Evolutionary conservation across 1,284 basidiomycete genomes (phyloP).

Genomic region (Takashimella tepidaria): DNA sequence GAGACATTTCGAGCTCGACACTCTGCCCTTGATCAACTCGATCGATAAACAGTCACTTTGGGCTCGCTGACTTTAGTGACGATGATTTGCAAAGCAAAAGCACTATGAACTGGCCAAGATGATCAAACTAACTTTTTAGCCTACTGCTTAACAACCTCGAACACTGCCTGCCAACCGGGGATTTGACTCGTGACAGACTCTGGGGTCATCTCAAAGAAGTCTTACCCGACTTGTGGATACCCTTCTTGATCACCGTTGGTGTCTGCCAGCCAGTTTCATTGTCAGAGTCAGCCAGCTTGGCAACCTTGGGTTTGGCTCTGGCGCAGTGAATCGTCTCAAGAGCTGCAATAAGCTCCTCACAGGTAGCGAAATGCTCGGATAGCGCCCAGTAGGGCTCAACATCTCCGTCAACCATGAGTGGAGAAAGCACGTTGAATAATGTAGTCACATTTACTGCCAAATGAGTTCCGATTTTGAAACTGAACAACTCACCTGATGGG

Average conservation of each 20-base stretch:
- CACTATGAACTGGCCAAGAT: too few relatives aligned
- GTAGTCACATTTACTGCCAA: constrained; percentile 4
- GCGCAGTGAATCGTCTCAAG: constrained; percentile 1
- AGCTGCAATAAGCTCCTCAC: constrained; percentile 5
- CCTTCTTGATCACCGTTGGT: background rate
- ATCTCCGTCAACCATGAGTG: too few relatives aligned
- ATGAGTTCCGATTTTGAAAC: too few relatives aligned
- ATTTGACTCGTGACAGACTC: background rate
- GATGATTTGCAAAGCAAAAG: too few relatives aligned
- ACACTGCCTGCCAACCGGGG: background rate
- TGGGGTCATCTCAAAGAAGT: background rate
- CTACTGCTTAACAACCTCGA: too few relatives aligned
- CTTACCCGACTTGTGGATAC: background rate
- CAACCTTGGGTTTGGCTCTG: background rate
- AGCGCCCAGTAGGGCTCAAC: constrained; percentile 3
- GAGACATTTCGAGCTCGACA: too few relatives aligned
- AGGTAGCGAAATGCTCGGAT: constrained; percentile 5
- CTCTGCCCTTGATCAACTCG: too few relatives aligned
- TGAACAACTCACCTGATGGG: constrained; percentile 1
- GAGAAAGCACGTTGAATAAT: constrained; percentile 2
- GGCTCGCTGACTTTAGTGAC: too few relatives aligned
- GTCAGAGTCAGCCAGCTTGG: constrained; percentile 3
- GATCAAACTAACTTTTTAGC: too few relatives aligned
- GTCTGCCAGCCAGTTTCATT: background rate
- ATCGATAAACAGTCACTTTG: too few relatives aligned